Evolutionary conservation across 495 filamentous ascomycete species (phyloP).

Genomic region (Penicillium tannophilum): DNA sequence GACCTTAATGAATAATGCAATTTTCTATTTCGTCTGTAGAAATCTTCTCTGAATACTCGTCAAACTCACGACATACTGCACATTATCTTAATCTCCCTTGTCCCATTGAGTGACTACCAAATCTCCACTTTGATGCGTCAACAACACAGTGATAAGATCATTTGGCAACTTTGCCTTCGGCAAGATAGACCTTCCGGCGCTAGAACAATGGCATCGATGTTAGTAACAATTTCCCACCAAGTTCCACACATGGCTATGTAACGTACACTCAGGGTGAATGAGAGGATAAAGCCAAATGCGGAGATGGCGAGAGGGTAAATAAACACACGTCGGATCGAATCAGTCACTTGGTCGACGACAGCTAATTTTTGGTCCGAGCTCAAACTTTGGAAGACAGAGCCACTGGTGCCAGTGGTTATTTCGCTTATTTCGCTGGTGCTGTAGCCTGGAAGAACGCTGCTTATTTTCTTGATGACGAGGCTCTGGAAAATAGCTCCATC

Average conservation of each 20-base stretch:
- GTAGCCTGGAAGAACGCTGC: neutral
- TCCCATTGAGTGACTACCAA: too few relatives aligned
- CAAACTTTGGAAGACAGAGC: neutral
- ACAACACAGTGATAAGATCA: neutral
- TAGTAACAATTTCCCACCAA: neutral
- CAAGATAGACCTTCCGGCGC: neutral
- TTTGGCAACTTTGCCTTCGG: slow-evolving; percentile 1
- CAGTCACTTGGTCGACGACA: neutral
- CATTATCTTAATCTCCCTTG: too few relatives aligned
- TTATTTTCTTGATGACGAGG: neutral
- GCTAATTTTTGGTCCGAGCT: neutral
- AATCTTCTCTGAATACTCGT: too few relatives aligned
- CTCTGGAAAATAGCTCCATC: slow-evolving; percentile 1
- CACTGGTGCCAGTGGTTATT: neutral
- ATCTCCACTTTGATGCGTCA: neutral
- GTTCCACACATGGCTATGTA: neutral
- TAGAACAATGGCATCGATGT: neutral
- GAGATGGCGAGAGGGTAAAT: slow-evolving; percentile 2
- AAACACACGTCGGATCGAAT: neutral
- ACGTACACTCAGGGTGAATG: neutral
- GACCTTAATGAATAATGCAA: too few relatives aligned
- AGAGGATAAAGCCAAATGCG: neutral
- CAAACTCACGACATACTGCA: too few relatives aligned
- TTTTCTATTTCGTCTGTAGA: too few relatives aligned
- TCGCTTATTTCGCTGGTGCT: neutral